A percentile compares a stretch with the other conserved stretches of the same genome.
Evolutionary conservation across 2,329 filamentous ascomycete species (phyloP).

Genomic region (Fusarium verticillioides): DNA sequence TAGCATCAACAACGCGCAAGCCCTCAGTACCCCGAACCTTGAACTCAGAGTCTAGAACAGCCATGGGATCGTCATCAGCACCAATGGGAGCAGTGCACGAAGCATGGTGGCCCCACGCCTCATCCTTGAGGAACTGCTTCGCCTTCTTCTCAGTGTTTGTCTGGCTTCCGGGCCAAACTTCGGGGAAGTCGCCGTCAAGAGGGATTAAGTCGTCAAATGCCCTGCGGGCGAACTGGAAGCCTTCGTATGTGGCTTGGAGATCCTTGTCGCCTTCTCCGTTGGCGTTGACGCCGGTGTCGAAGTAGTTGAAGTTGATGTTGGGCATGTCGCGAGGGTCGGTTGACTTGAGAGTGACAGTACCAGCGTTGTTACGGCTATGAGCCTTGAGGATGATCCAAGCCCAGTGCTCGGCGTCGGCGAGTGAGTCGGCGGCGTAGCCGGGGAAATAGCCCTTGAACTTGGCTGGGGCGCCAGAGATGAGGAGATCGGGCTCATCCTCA

Average conservation of each 20-base stretch:
- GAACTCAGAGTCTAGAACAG: conserved; percentile 64
- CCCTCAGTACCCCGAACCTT: conserved; percentile 65
- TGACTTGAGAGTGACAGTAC: conserved; percentile 70
- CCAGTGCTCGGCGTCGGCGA: conserved; percentile 55
- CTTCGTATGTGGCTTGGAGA: conserved; percentile 66
- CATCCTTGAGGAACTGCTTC: conserved; percentile 43
- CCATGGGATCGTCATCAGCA: conserved; percentile 46
- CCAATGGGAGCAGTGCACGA: conserved; percentile 49
- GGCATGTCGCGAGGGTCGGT: conserved; percentile 72
- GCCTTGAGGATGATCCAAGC: conserved; percentile 62
- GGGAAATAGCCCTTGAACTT: conserved; percentile 68
- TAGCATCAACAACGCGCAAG: conserved; percentile 71
- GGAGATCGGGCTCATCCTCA: conserved; percentile 61
- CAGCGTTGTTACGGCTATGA: conserved; percentile 64
- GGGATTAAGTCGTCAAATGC: conserved; percentile 45
- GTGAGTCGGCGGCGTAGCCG: conserved; percentile 59
- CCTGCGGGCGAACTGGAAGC: conserved; percentile 61
- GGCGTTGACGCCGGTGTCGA: conserved; percentile 63
- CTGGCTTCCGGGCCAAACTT: conserved; percentile 51
- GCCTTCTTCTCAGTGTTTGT: conserved; percentile 50
- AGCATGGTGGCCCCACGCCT: conserved; percentile 50
- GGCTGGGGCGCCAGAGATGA: conserved; percentile 65
- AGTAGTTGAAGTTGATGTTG: conserved; percentile 71
- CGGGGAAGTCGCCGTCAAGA: conserved; percentile 18
- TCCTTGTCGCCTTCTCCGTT: conserved; percentile 56